Evolutionary conservation across 2,329 filamentous ascomycete species (phyloP).

Genomic region (Xylariaceae sp.): DNA sequence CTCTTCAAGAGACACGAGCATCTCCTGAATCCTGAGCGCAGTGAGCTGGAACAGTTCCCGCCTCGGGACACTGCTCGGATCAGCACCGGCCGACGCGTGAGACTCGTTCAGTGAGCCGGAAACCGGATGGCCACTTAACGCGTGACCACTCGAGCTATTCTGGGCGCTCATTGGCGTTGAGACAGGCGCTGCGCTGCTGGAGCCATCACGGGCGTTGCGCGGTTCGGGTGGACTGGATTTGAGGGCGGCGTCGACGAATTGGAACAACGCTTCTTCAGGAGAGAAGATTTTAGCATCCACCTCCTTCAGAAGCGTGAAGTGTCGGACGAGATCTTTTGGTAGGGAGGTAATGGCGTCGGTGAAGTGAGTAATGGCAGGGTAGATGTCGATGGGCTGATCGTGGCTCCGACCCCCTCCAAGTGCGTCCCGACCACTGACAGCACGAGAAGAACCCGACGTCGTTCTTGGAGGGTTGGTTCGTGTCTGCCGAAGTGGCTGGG

Average conservation of each 20-base stretch:
- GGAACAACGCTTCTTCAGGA: constrained; percentile 75
- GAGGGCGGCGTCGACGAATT: constrained; percentile 63
- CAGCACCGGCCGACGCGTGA: constrained; percentile 43
- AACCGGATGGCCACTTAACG: constrained; percentile 34
- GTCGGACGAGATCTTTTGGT: constrained; percentile 88
- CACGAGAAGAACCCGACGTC: constrained; percentile 44
- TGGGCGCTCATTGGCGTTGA: constrained; percentile 47
- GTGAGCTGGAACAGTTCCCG: constrained; percentile 74
- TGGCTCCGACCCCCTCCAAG: constrained; percentile 40
- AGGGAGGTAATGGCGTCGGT: constrained; percentile 88
- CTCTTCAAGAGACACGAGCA: constrained; percentile 88
- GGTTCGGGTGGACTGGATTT: constrained; percentile 45
- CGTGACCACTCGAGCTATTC: constrained; percentile 42
- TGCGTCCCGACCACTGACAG: constrained; percentile 41
- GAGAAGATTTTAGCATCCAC: constrained; percentile 95
- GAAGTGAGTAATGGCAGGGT: constrained; percentile 67
- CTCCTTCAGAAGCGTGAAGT: constrained; percentile 94
- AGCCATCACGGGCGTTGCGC: constrained; percentile 41
- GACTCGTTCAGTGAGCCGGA: constrained; percentile 41
- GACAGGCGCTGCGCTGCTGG: constrained; percentile 38
- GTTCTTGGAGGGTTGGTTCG: constrained; percentile 58
- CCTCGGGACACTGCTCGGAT: constrained; percentile 56
- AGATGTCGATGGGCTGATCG: constrained; percentile 61
- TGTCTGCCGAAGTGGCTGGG: constrained; percentile 60
- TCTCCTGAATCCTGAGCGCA: constrained; percentile 71